Percentiles rank a stretch among this genome's conserved stretches.
phyloP scores from a whole-genome alignment of 805 yeast species.

The Tetrapisispora taiwanensis region DNA sequence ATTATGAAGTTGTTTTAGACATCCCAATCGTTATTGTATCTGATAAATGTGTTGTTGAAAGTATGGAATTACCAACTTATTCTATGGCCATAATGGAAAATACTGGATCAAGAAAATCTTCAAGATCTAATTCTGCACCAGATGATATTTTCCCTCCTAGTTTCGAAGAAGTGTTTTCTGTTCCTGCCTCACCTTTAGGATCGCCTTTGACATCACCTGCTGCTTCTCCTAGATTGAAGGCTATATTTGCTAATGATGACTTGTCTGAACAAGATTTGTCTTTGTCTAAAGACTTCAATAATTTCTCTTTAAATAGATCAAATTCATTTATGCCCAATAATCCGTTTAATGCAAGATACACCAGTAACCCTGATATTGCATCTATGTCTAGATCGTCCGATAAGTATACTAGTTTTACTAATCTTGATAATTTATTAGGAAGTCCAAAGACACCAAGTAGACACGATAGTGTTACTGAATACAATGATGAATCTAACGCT shows the following conservation, averaged over 20 bases:
- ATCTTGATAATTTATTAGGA: slow-evolving; percentile 15
- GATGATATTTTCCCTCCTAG: slow-evolving; percentile 39
- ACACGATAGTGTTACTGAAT: neutral
- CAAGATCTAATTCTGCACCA: neutral
- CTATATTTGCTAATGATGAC: slow-evolving; percentile 11
- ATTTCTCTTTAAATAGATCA: neutral
- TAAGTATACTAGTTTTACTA: slow-evolving; percentile 5
- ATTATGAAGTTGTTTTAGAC: slow-evolving; percentile 72
- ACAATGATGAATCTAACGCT: neutral
- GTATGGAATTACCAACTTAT: slow-evolving; percentile 32
- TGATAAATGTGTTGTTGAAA: slow-evolving; percentile 30
- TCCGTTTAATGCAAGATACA: neutral
- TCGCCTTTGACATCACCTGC: slow-evolving; percentile 15
- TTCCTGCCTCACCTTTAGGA: slow-evolving; percentile 37
- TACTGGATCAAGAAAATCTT: slow-evolving; percentile 1
- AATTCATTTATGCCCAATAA: neutral
- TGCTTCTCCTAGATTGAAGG: slow-evolving; percentile 10
- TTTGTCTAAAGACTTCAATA: slow-evolving; percentile 2
- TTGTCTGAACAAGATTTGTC: slow-evolving; percentile 12
- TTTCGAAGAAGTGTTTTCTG: slow-evolving; percentile 50
- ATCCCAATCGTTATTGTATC: slow-evolving; percentile 54
- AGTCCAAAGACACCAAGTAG: neutral
- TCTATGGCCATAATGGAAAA: slow-evolving; percentile 12
- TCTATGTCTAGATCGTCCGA: neutral
- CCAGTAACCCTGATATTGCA: slow-evolving; percentile 1